Conservation (phyloP, 1,139 yeast genomes). For the Pichia sp. region DNA sequence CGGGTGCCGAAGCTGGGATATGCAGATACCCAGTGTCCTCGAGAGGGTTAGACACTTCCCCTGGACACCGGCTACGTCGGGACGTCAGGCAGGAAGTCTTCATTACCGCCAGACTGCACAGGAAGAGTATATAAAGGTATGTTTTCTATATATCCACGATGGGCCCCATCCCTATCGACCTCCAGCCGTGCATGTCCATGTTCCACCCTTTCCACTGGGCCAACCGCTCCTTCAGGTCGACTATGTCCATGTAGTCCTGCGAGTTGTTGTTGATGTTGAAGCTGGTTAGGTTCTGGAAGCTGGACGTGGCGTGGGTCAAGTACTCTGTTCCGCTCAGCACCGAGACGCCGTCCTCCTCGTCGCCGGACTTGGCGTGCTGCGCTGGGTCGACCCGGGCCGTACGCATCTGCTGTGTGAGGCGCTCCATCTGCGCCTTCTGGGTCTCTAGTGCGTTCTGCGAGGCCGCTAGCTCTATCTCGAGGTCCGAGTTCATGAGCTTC, state of each 20-base stretch:
- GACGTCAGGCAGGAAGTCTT: not conserved
- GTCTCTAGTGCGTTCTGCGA: constrained; percentile 23
- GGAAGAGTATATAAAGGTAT: too few relatives aligned
- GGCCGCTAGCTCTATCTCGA: constrained; percentile 27
- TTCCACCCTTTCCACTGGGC: constrained; percentile 78
- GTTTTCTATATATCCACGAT: constrained; percentile 42
- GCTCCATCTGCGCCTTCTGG: constrained; percentile 14
- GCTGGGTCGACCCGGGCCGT: constrained; percentile 7
- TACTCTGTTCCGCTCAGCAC: constrained; percentile 18
- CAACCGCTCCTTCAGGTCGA: constrained; percentile 32
- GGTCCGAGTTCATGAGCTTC: constrained; percentile 24
- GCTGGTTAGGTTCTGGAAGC: constrained; percentile 26
- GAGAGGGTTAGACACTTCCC: too few relatives aligned
- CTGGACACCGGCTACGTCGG: not conserved
- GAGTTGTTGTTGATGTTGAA: constrained; percentile 24
- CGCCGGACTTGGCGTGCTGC: constrained; percentile 5
- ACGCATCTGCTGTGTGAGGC: constrained; percentile 16
- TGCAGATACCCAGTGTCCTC: not conserved
- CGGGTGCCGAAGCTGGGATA: too few relatives aligned
- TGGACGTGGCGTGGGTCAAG: constrained; percentile 18
- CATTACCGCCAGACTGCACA: not conserved
- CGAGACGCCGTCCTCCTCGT: constrained; percentile 23
- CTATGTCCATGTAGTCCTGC: constrained; percentile 30
- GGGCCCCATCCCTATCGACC: constrained; percentile 60
- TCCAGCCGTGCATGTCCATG: constrained; percentile 81